These are phyloP conservation scores for Aspergillus avenaceus DNA, from an alignment of 495 filamentous ascomycete genomes.

Conservation along the genomic window DNA sequence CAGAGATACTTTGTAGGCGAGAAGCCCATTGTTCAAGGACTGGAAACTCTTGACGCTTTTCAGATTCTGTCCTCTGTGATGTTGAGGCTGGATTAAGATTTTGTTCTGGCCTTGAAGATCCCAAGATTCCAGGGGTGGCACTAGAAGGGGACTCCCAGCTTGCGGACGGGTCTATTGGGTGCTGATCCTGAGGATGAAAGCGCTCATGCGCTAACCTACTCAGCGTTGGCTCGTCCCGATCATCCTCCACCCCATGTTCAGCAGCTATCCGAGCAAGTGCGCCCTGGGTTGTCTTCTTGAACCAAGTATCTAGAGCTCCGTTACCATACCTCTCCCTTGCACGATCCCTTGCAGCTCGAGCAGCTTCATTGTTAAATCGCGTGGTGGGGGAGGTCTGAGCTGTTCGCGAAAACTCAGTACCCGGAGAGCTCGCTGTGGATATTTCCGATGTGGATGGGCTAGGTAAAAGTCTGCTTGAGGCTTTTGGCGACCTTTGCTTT, in stretches of 20 bases:
- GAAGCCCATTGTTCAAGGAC: slow-evolving; percentile 41
- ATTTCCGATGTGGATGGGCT: slow-evolving; percentile 5
- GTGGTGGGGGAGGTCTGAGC: background rate
- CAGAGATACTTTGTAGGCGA: slow-evolving; percentile 24
- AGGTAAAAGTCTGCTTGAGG: background rate
- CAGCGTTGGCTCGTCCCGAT: slow-evolving; percentile 13
- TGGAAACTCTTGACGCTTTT: slow-evolving; percentile 27
- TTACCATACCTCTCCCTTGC: slow-evolving; percentile 35
- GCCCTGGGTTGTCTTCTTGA: slow-evolving; percentile 24
- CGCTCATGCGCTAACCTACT: slow-evolving; percentile 20
- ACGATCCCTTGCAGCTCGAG: slow-evolving; percentile 19
- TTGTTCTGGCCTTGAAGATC: background rate
- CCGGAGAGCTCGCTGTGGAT: background rate
- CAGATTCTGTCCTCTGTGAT: background rate
- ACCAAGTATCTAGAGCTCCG: slow-evolving; percentile 39
- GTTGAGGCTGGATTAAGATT: background rate
- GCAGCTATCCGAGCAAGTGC: slow-evolving; percentile 2
- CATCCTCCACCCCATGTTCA: background rate
- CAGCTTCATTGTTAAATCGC: background rate
- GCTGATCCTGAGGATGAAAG: slow-evolving; percentile 12
- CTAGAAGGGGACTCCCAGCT: background rate
- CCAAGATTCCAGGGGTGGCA: background rate
- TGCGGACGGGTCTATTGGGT: background rate
- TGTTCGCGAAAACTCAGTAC: background rate
- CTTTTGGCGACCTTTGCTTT: background rate